phyloP scores from a whole-genome alignment of 176 grass and related monocot species.

The Alloteropsis semialata region DNA sequence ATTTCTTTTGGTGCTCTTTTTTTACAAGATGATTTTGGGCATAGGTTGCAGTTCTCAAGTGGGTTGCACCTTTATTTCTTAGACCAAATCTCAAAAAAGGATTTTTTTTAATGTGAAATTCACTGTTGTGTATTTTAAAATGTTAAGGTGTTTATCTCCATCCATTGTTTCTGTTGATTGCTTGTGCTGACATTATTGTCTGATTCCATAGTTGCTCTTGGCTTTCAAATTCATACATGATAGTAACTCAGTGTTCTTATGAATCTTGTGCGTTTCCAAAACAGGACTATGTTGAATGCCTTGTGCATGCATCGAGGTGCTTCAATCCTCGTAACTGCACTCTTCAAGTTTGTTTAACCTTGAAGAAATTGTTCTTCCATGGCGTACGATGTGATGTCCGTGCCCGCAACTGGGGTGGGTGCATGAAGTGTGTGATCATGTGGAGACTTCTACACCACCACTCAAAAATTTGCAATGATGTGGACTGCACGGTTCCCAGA shows the following conservation, averaged over 20 bases:
- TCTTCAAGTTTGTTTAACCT: constrained; percentile 37
- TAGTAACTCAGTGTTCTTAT: neutral
- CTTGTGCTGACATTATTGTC: neutral
- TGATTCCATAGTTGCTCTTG: constrained; percentile 14
- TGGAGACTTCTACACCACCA: constrained; percentile 70
- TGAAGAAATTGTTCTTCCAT: constrained; percentile 81
- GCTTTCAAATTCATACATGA: constrained; percentile 1
- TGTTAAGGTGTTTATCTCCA: constrained; percentile 4
- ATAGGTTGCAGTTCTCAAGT: neutral
- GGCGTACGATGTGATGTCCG: constrained; percentile 55
- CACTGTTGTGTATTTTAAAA: neutral
- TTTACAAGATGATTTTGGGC: neutral
- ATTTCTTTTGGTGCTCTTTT: neutral
- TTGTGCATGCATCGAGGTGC: constrained; percentile 80
- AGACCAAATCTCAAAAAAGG: neutral
- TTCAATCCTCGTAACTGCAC: constrained; percentile 40
- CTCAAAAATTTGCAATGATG: constrained; percentile 11
- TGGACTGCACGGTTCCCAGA: constrained; percentile 39
- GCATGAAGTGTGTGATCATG: constrained; percentile 59
- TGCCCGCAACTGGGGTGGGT: constrained; percentile 40
- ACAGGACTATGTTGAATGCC: constrained; percentile 56
- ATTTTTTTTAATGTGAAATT: neutral
- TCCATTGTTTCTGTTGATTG: neutral
- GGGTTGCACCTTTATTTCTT: neutral
- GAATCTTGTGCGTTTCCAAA: constrained; percentile 31